These are phyloP conservation scores for Rhodotorula sp. DNA, from an alignment of 1,284 basidiomycete species.

Conservation along the genomic window DNA sequence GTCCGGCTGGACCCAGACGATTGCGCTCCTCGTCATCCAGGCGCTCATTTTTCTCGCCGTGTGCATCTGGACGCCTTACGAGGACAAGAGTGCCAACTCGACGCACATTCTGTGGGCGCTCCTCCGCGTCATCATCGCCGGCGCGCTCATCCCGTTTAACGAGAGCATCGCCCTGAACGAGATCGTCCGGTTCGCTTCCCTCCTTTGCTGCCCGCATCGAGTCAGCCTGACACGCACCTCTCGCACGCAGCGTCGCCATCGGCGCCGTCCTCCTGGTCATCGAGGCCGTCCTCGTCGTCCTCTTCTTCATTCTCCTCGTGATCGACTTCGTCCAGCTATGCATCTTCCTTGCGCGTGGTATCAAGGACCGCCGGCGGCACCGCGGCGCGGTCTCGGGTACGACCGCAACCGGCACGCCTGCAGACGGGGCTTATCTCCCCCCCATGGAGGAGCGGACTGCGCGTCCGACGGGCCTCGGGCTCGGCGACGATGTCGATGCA, in stretches of 20 bases:
- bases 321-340: conserved; percentile 41
- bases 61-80: conserved; percentile 60
- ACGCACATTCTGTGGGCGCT: conserved; percentile 65
- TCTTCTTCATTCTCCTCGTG: conserved; percentile 46
- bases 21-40: conserved; percentile 70
- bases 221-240: neutral
- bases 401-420: neutral
- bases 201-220: accelerated
- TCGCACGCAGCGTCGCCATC: conserved; percentile 67
- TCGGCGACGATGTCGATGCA: neutral
- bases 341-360: conserved; percentile 24
- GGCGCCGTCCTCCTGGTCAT: conserved; percentile 63
- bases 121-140: conserved; percentile 65
- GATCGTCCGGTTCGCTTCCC: conserved; percentile 54
- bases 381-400: neutral
- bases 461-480: neutral
- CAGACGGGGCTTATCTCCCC: neutral
- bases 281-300: conserved; percentile 45
- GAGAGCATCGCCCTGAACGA: conserved; percentile 62
- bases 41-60: conserved; percentile 61
- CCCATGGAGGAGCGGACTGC: neutral
- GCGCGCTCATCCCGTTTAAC: conserved; percentile 68
- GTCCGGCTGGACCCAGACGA: conserved; percentile 70
- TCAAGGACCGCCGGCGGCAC: conserved; percentile 13
- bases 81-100: conserved; percentile 47